Evolutionary conservation across 305 asterid genomes (phyloP).

Genomic region (Solanum chacoense): DNA sequence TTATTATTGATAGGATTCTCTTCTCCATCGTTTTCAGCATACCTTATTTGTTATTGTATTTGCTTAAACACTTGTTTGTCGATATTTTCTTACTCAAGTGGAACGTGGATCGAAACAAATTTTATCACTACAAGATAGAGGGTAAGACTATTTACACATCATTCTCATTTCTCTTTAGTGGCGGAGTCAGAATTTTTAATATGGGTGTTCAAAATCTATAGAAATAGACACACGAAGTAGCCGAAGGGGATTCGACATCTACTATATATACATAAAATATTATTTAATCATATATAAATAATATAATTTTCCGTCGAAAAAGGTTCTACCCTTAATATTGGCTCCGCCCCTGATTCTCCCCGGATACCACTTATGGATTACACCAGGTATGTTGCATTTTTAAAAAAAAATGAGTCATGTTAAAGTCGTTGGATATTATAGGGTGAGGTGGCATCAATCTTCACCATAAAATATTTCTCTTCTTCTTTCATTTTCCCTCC

Average conservation of each 20-base stretch:
- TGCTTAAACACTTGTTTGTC: not conserved
- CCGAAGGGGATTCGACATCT: no score
- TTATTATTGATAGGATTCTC: not conserved
- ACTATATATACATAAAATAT: no score
- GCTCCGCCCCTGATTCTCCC: no score
- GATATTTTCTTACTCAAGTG: accelerated
- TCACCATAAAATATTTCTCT: not conserved
- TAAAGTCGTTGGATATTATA: not conserved
- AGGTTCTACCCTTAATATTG: no score
- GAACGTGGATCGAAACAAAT: no score
- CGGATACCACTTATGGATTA: not conserved
- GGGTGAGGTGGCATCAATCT: not conserved
- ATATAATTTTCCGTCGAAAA: no score
- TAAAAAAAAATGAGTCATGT: not conserved
- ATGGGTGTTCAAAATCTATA: no score
- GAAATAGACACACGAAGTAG: no score
- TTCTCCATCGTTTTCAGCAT: accelerated
- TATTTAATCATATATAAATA: no score
- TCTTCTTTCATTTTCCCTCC: not conserved
- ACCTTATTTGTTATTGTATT: not conserved
- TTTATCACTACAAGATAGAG: not conserved
- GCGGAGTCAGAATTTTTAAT: no score
- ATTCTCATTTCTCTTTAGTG: no score
- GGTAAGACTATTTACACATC: not conserved
- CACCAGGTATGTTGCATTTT: no score